Percentiles rank a stretch among this genome's conserved stretches.
Evolutionary conservation across 2,329 filamentous ascomycete genomes (phyloP).

Genomic region (Sporothrix protearum): DNA sequence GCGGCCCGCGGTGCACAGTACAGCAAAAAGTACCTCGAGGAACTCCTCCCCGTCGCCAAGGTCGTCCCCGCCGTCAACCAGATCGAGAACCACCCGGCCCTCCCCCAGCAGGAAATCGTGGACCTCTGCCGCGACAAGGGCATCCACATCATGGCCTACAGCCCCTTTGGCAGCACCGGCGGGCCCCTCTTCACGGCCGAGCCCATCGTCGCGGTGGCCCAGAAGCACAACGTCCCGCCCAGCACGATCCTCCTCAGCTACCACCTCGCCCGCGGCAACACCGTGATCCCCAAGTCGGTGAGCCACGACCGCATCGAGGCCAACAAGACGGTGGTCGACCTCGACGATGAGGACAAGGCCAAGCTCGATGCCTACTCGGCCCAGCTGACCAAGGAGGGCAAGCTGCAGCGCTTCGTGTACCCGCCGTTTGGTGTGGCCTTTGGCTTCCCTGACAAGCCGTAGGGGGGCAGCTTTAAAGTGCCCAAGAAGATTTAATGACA

Average conservation of each 20-base stretch:
- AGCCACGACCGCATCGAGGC: slow-evolving; percentile 64
- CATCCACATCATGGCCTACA: slow-evolving; percentile 71
- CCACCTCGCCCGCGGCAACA: slow-evolving; percentile 64
- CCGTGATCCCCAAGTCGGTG: slow-evolving; percentile 71
- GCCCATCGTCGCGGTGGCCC: slow-evolving; percentile 60
- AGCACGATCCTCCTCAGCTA: slow-evolving; percentile 66
- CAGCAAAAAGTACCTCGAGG: slow-evolving; percentile 53
- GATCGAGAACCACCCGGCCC: slow-evolving; percentile 69
- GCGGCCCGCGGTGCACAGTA: slow-evolving; percentile 39
- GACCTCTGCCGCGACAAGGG: slow-evolving; percentile 64
- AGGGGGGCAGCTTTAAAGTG: background rate
- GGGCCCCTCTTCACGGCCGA: slow-evolving; percentile 62
- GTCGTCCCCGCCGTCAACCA: slow-evolving; percentile 66
- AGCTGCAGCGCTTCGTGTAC: slow-evolving; percentile 62
- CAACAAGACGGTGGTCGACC: slow-evolving; percentile 64
- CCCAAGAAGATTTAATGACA: background rate
- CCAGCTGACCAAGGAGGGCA: slow-evolving; percentile 47
- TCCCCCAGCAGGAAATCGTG: slow-evolving; percentile 69
- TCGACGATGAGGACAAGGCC: slow-evolving; percentile 61
- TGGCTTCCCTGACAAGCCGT: slow-evolving; percentile 65
- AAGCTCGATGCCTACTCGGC: slow-evolving; percentile 53
- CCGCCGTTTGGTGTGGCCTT: slow-evolving; percentile 66
- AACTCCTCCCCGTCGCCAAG: slow-evolving; percentile 48
- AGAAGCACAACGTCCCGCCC: slow-evolving; percentile 60
- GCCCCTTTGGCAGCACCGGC: slow-evolving; percentile 61